phyloP scores from a whole-genome alignment of 306 rosid genomes.

The Prunus padus region DNA sequence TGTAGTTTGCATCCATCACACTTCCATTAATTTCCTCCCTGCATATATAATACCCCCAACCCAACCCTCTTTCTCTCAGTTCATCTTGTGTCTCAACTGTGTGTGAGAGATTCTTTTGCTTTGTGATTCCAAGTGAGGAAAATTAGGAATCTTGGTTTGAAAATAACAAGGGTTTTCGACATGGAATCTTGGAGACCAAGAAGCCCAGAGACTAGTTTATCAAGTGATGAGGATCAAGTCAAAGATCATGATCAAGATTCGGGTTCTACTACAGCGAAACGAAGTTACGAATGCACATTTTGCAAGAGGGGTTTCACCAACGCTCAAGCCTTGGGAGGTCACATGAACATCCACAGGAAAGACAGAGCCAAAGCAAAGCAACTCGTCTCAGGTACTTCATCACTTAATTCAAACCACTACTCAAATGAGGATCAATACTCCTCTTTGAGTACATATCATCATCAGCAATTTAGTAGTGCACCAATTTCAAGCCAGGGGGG shows the following conservation, averaged over 20 bases:
- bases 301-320: conserved; percentile 94
- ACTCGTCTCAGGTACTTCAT: conserved; percentile 13
- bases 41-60: neutral
- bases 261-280: conserved; percentile 19
- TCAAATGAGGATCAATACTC: conserved; percentile 21
- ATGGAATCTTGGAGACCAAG: conserved; percentile 47
- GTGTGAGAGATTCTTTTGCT: neutral
- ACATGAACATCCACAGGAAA: conserved; percentile 89
- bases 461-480: conserved; percentile 9
- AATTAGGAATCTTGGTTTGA: neutral
- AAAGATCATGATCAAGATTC: conserved; percentile 25
- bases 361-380: conserved; percentile 74
- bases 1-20: conserved; percentile 3
- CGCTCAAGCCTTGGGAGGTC: conserved; percentile 96
- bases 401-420: conserved; percentile 10
- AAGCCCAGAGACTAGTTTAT: conserved; percentile 36
- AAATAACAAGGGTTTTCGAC: neutral
- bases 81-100: neutral
- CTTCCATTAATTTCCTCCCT: conserved; percentile 39
- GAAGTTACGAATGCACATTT: conserved; percentile 80
- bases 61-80: conserved; percentile 6
- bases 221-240: conserved; percentile 56
- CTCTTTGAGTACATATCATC: conserved; percentile 13
- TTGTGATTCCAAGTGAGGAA: neutral
- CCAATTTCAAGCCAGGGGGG: conserved; percentile 28